Conservation (phyloP, 1,139 yeast genomes). For the Insectozyma bohioensis region DNA sequence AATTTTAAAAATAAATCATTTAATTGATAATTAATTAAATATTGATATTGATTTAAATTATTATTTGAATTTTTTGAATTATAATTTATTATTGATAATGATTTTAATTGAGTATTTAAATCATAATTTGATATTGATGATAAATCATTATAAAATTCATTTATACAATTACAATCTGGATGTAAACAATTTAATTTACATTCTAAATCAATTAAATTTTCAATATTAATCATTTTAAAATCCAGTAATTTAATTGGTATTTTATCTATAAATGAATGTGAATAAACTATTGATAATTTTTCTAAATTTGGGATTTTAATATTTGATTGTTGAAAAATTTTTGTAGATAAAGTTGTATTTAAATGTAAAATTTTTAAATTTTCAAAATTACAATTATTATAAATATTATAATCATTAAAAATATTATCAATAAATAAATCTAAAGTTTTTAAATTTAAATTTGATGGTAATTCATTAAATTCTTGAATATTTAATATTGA, state of each 20-base stretch:
- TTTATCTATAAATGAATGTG: conserved; percentile 13
- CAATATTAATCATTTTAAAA: conserved; percentile 10
- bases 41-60: conserved; percentile 13
- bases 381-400: conserved; percentile 3
- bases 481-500: conserved; percentile 13
- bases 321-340: conserved; percentile 8
- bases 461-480: conserved; percentile 9
- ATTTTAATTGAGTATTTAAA: conserved; percentile 9
- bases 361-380: conserved; percentile 10
- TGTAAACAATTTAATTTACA: conserved; percentile 15
- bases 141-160: conserved; percentile 14
- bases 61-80: conserved; percentile 13
- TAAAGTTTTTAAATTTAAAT: conserved; percentile 11
- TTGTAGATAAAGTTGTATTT: conserved; percentile 15
- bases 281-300: conserved; percentile 12
- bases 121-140: not conserved
- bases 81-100: conserved; percentile 12
- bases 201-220: conserved; percentile 12
- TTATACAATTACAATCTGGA: conserved; percentile 15
- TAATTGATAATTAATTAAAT: conserved; percentile 11
- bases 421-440: conserved; percentile 14
- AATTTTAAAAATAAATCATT: conserved; percentile 9
- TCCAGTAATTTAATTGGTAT: conserved; percentile 8
- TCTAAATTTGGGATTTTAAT: conserved; percentile 10
- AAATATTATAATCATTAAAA: conserved; percentile 3